These are phyloP conservation scores for Lentithecium fluviatile DNA, from an alignment of 495 filamentous ascomycete species.

Conservation along the genomic window DNA sequence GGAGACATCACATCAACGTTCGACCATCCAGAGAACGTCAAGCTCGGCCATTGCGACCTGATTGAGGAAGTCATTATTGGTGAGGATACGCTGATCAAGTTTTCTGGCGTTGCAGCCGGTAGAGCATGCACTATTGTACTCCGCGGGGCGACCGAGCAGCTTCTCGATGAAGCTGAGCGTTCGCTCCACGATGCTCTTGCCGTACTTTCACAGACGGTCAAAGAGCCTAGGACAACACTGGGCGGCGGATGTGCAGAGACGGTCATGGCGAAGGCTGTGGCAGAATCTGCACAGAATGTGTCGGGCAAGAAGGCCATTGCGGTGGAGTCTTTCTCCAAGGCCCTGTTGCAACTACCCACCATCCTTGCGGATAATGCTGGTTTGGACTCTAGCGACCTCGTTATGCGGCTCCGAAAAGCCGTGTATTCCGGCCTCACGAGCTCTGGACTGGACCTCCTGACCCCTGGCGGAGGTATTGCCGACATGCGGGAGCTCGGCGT, in stretches of 20 bases:
- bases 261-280: conserved; percentile 97
- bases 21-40: conserved; percentile 94
- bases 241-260: conserved; percentile 97
- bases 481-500: conserved; percentile 97
- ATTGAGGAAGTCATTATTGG: conserved; percentile 98
- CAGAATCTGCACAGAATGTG: conserved; percentile 88
- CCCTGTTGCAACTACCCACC: conserved; percentile 88
- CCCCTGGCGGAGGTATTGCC: conserved; percentile 86
- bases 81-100: conserved; percentile 94
- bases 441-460: conserved; percentile 84
- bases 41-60: conserved; percentile 89
- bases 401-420: conserved; percentile 85
- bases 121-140: conserved; percentile 96
- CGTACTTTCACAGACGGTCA: conserved; percentile 94
- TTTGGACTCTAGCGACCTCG: conserved; percentile 89
- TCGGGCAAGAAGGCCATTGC: conserved; percentile 96
- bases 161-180: conserved; percentile 94
- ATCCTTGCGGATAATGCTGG: conserved; percentile 98
- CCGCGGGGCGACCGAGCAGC: conserved; percentile 91
- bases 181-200: conserved; percentile 95
- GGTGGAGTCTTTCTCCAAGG: conserved; percentile 83
- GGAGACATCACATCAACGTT: conserved; percentile 98
- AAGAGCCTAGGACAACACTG: conserved; percentile 88
- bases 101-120: conserved; percentile 92
- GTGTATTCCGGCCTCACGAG: conserved; percentile 92